Percentiles rank a stretch among this genome's conserved stretches.
Evolutionary conservation across 768 basidiomycete genomes (phyloP).

Genomic region (Amanita rimosa): DNA sequence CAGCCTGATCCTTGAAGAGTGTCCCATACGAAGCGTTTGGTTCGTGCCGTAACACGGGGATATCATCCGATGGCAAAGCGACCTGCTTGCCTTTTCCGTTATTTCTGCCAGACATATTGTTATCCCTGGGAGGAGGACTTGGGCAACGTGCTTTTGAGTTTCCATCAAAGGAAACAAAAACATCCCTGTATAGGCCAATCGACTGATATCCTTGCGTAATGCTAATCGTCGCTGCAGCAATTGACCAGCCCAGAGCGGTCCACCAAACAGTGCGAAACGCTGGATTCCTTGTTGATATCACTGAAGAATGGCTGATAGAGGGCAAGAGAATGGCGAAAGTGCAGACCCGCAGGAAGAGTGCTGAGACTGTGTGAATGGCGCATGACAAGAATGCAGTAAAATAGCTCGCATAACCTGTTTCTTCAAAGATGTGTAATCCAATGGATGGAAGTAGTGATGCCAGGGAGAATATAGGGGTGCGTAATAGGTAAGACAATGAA

Average conservation of each 20-base stretch:
- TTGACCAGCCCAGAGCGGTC: constrained; percentile 67
- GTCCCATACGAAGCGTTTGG: neutral
- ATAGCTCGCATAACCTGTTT: constrained; percentile 8
- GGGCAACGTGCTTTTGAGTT: neutral
- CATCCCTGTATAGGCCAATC: constrained; percentile 56
- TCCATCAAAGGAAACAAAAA: constrained; percentile 31
- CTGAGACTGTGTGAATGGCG: constrained; percentile 36
- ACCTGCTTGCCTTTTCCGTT: constrained; percentile 4
- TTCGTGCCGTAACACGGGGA: neutral
- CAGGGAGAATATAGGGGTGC: constrained; percentile 33
- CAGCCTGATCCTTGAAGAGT: neutral
- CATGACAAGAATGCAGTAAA: constrained; percentile 20
- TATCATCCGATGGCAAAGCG: neutral
- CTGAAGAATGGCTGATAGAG: constrained; percentile 18
- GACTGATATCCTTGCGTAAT: constrained; percentile 64
- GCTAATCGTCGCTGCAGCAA: constrained; percentile 53
- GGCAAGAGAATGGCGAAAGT: constrained; percentile 38
- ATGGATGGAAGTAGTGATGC: constrained; percentile 17
- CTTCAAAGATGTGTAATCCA: constrained; percentile 18
- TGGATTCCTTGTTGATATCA: constrained; percentile 40
- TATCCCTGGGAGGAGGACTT: neutral
- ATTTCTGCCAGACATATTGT: neutral
- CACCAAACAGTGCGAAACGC: constrained; percentile 68
- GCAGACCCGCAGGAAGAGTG: constrained; percentile 42
- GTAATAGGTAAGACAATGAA: constrained; percentile 43